Base-by-base conservation (phyloP, 2,329 filamentous ascomycete genomes). In the Fusarium sambucinum region DNA sequence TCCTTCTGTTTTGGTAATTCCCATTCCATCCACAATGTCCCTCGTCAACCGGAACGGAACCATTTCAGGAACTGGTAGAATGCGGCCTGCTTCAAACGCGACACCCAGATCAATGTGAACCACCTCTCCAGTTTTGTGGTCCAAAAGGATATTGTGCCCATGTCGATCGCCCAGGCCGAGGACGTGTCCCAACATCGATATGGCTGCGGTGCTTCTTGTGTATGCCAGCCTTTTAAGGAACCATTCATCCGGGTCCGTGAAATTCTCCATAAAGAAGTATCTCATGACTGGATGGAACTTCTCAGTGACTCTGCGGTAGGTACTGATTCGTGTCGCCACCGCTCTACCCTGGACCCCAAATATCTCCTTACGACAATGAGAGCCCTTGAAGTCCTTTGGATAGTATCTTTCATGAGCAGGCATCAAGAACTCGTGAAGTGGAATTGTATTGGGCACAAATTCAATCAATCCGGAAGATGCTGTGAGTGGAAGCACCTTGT, bases 61-160 rank as follows among this genome's bases (percentile, higher is more conserved):
- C 4, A 97, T 88, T 81, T 99, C 96, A 0, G 96, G 96, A 1
- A 99, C 92, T 0, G 95, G 95, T 1, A 99, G 83, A n/a, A 99
- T 90, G 19, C 96, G 91, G 2, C 96, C 96, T 75, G 95, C 93
- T 80, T 99, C 96, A 76, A 99, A 99, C 0, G 95, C 95, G 5
- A 99, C 93, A 45, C 96, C 96, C 1, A 99, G 85, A 77, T 99
- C 96, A 71, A 99, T 99, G 78, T 99, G 96, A 3, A 99, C 93
- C 0, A 94, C 94, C 79, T 99, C 96, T 13, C 96, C 96, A 2
- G 90, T 96, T 74, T 91, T 90, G 63, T 91, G 88, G 77, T 99
- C 96, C 1, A 99, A 86, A 16, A 99, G 85, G 69, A 99, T 99
- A 76, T 99, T 99, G 81, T 99, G 95, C 2, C 94, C 94, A 79